phyloP scores from a whole-genome alignment of 192 early-diverging fungal species.

The Gaertneriomyces sp. region DNA sequence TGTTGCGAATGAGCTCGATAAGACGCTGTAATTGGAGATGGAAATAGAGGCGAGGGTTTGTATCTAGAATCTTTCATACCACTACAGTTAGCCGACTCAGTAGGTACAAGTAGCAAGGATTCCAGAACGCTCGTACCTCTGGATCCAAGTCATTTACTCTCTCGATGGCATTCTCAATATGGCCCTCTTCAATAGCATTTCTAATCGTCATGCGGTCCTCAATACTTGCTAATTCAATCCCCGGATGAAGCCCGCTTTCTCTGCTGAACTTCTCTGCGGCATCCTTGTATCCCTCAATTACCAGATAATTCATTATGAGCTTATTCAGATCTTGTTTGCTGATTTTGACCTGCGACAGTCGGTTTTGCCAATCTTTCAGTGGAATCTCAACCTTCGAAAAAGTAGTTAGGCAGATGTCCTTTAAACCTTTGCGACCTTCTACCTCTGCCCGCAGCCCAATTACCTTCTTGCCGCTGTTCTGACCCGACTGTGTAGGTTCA shows the following conservation, averaged over 20 bases:
- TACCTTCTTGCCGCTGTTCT: no score
- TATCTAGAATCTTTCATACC: constrained; percentile 76
- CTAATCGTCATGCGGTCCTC: constrained; percentile 94
- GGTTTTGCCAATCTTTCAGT: constrained; percentile 78
- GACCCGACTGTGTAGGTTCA: no score
- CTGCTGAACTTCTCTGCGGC: constrained; percentile 93
- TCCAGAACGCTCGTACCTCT: constrained; percentile 61
- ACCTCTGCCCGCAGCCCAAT: no score
- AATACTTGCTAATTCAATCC: constrained; percentile 81
- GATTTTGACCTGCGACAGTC: constrained; percentile 76
- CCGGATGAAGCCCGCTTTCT: constrained; percentile 77
- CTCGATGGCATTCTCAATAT: constrained; percentile 92
- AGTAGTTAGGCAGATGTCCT: no score
- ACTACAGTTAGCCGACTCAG: background rate
- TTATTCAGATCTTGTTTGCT: constrained; percentile 92
- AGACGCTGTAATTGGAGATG: constrained; percentile 95
- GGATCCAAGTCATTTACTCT: constrained; percentile 98
- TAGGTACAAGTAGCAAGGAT: no score
- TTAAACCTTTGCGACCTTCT: no score
- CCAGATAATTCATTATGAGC: constrained; percentile 97
- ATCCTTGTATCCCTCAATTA: constrained; percentile 98
- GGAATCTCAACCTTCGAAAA: background rate
- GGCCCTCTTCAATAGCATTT: constrained; percentile 82
- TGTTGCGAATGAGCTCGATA: constrained; percentile 89
- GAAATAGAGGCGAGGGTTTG: constrained; percentile 89